Evolutionary conservation across 495 filamentous ascomycete species (phyloP), one percentile per base, ranked within the genome.

Genomic region (Daldinia loculata): DNA sequence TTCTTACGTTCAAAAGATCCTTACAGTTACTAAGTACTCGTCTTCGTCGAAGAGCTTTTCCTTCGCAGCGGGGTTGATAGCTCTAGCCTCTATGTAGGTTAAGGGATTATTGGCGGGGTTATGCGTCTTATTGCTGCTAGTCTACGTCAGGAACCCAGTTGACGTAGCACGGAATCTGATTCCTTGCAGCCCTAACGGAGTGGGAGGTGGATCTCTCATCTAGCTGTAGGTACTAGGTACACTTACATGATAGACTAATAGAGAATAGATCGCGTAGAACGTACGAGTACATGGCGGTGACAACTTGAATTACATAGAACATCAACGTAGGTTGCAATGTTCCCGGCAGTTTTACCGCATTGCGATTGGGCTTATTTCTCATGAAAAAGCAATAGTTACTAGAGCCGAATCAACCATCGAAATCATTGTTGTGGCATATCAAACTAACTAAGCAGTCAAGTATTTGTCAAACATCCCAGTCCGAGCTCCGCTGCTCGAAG

Each of bases 381-480:
- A 27, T 26, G 27, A 29, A 27, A 26, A 29, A 52, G 48, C 24
- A 52, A 60, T 11, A 43, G 56, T 34, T 9, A 34, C 6, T 11
- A 8, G 30, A 29, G 27, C 6, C 27, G 27, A 29, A 29, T 6
- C 27, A 29, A 29, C 27, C 27, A 65, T 61, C 59, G 11, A 30
- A 22, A 51, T 67, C 32, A 56, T n/a, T 19, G 29, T 53, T 52
- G 63, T 58, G 58, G 45, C 22, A 63, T 52, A 56, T 62, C 24
- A 24, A 61, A 4, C 50, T 17, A 53, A 27, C 26, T 19, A 48
- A 48, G 14, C 9, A 55, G 53, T 15, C 2, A 9, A 30, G 53
- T 73, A 69, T 73, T 69, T 72, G 70, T 72, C 70, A 72, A 73
- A 69, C 55, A 73, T 73, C 70, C 66, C 50, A 55, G 70, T 66